Evolutionary conservation across 2,329 filamentous ascomycete genomes (phyloP), one percentile per base, ranked within the genome.

Genomic region (Diaporthe humulicola): DNA sequence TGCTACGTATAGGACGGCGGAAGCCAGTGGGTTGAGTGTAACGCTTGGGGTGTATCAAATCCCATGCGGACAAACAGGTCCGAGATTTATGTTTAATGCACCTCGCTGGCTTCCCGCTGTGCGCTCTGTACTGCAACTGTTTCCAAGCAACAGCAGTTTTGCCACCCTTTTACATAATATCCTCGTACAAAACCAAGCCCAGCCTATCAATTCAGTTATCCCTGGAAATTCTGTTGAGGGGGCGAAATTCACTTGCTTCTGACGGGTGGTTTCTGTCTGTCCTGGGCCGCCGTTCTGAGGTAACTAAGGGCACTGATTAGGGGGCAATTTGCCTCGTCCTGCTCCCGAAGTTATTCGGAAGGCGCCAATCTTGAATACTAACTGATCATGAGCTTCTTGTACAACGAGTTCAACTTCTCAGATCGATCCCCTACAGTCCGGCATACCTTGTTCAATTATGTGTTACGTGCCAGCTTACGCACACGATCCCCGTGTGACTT

Each of bases 101-200:
- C 9, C 30, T 25, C 33, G 19, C 14, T 36, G 50, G 7, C 45
- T 25, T 50, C 61, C 36, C 30, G n/a, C 30, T 25, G 42, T n/a
- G 30, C 45, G 38, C 61, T 67, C 61, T 19, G 61, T 22, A 12
- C 30, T 10, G 8, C 45, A 36, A 66, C 10, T 38, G 19, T 14
- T n/a, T 36, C 42, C 40, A 66, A 50, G 61, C 61, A 45, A 14
- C 61, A 52, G 61, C 19, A 38, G 28, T 50, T 14, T 50, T 67
- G 22, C 61, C 61, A 33, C n/a, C 19, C 10, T 30, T 50, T 36
- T 19, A 45, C 38, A 64, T 42, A 12, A 30, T 14, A 2, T 42
- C 28, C 19, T 52, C 42, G 19, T 67, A 52, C 42, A 38, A 67
- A 30, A 67, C 61, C 30, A 36, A 12, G 30, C 19, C 42, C 17